These are phyloP conservation scores for Ustilago curta DNA, from an alignment of 1,284 basidiomycete species.

Conservation along the genomic window DNA sequence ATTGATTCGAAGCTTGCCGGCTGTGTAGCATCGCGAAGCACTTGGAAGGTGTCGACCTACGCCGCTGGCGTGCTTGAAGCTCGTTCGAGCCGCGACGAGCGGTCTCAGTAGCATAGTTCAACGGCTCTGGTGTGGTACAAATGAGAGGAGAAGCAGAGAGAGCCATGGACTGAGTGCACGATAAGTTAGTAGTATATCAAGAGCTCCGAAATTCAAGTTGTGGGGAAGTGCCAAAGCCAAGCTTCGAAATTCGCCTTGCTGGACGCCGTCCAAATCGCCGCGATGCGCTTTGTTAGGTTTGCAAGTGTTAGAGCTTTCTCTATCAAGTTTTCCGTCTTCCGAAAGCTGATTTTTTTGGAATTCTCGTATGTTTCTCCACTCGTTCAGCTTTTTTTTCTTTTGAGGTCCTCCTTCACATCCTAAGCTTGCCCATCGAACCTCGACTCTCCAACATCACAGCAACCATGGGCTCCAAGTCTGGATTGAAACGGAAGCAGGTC, in stretches of 20 bases:
- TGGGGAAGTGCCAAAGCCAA: neutral
- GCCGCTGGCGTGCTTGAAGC: neutral
- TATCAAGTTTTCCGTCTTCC: conserved; percentile 11
- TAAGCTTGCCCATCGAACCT: neutral
- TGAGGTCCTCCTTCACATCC: neutral
- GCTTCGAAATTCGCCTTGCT: conserved; percentile 4
- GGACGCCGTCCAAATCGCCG: conserved; percentile 28
- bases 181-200: neutral
- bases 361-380: conserved; percentile 18
- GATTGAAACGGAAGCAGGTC: neutral
- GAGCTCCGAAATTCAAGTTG: neutral
- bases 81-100: neutral
- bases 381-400: neutral
- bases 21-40: conserved; percentile 19
- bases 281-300: no score
- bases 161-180: neutral
- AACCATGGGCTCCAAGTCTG: conserved; percentile 14
- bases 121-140: neutral
- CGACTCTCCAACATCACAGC: neutral
- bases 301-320: conserved; percentile 13
- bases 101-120: conserved; percentile 11
- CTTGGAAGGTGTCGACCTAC: neutral
- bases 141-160: neutral
- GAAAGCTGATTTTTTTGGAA: conserved; percentile 32
- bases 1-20: conserved; percentile 48